Evolutionary conservation across 768 basidiomycete genomes (phyloP).

Genomic region (Hericium coralloides): DNA sequence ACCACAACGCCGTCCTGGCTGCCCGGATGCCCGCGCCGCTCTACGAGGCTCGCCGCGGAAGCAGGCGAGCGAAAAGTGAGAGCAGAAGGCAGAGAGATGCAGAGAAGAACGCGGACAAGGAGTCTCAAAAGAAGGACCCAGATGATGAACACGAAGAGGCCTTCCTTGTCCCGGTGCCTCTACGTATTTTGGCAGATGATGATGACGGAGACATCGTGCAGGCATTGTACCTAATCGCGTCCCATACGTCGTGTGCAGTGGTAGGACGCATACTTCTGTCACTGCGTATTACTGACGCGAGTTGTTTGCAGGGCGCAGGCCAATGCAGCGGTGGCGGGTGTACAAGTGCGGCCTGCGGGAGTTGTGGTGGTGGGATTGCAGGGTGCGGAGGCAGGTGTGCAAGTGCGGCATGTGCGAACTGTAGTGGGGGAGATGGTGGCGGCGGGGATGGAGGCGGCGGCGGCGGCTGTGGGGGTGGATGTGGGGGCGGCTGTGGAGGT

Average conservation of each 20-base stretch:
- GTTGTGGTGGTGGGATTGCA: background rate
- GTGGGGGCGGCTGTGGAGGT: background rate
- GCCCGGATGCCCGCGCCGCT: constrained; percentile 14
- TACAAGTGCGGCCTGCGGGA: background rate
- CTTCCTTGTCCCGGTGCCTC: constrained; percentile 33
- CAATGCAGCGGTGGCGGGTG: background rate
- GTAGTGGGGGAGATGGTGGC: background rate
- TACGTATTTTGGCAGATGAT: constrained; percentile 16
- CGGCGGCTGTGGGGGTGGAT: background rate
- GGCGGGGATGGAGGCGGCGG: background rate
- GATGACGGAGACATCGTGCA: background rate
- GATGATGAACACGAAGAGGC: constrained; percentile 20
- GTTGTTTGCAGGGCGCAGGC: background rate
- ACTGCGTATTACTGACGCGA: background rate
- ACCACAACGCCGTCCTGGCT: constrained; percentile 36
- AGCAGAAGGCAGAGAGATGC: background rate
- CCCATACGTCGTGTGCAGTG: background rate
- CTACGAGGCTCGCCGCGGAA: background rate
- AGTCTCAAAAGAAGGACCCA: constrained; percentile 2
- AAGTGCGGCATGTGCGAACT: background rate
- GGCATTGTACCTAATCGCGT: no score
- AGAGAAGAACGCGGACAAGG: constrained; percentile 16
- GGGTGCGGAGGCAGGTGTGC: background rate
- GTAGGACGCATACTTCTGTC: background rate
- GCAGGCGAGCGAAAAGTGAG: background rate